These are phyloP conservation scores for Populus davidiana DNA, from an alignment of 345 rosid genomes.

Conservation along the genomic window DNA sequence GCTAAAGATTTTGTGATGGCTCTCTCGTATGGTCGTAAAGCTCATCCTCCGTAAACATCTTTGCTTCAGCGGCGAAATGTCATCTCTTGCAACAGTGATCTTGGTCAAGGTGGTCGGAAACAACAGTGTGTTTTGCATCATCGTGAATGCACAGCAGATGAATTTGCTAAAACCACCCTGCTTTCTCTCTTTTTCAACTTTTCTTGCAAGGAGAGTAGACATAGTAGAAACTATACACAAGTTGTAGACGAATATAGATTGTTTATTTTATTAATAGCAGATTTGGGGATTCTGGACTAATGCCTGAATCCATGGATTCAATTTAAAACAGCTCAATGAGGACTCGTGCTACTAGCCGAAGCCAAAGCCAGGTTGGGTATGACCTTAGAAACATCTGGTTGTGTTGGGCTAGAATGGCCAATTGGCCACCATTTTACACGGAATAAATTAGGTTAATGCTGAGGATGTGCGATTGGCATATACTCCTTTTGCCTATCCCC, in stretches of 20 bases:
- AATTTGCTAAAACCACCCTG: not conserved
- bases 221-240: not conserved
- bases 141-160: not conserved
- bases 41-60: slow-evolving; percentile 19
- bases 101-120: not conserved
- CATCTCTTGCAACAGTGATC: not conserved
- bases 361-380: not conserved
- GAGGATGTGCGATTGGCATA: not conserved
- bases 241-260: not conserved
- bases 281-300: not conserved
- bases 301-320: not conserved
- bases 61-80: not conserved
- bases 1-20: slow-evolving; percentile 49
- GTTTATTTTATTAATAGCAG: not conserved
- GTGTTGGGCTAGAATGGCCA: not conserved
- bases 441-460: not conserved
- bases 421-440: not conserved
- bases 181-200: not conserved
- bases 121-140: not conserved
- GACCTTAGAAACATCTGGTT: not conserved
- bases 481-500: not conserved
- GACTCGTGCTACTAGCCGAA: not conserved
- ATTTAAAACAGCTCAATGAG: not conserved
- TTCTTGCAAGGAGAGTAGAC: not conserved
- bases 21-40: slow-evolving; percentile 41